Evolutionary conservation across 2,329 filamentous ascomycete genomes (phyloP).

Genomic region (Phoma sp.): DNA sequence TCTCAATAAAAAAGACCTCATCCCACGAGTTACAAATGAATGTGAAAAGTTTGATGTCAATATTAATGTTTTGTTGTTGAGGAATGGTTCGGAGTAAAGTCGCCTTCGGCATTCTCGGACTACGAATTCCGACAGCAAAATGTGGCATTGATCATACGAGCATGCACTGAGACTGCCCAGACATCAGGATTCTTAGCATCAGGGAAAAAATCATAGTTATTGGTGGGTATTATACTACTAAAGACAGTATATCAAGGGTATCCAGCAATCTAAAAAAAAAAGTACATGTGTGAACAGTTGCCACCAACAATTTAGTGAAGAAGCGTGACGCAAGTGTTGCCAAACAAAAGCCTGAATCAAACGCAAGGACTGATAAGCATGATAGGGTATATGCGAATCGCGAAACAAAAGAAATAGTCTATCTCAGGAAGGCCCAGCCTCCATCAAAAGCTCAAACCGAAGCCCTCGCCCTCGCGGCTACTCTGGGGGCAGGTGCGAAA

Average conservation of each 20-base stretch:
- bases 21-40: no score
- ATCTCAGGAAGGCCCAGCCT: neutral
- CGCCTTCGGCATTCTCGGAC: no score
- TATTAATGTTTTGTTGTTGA: no score
- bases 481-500: conserved; percentile 19
- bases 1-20: no score
- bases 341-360: neutral
- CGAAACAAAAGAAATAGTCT: neutral
- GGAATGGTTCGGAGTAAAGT: no score
- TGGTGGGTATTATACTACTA: neutral
- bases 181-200: neutral
- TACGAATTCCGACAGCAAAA: no score
- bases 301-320: neutral
- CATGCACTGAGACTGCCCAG: neutral
- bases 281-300: neutral
- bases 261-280: neutral
- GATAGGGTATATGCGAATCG: conserved; percentile 2
- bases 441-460: neutral
- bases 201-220: neutral
- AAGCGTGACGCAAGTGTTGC: neutral
- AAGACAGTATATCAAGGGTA: conserved; percentile 6
- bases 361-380: neutral
- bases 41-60: no score
- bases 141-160: neutral
- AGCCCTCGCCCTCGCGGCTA: neutral